Percentiles rank a stretch among this genome's conserved stretches.
phyloP scores from a whole-genome alignment of 768 basidiomycete genomes.

The Macrocybe gigantea region DNA sequence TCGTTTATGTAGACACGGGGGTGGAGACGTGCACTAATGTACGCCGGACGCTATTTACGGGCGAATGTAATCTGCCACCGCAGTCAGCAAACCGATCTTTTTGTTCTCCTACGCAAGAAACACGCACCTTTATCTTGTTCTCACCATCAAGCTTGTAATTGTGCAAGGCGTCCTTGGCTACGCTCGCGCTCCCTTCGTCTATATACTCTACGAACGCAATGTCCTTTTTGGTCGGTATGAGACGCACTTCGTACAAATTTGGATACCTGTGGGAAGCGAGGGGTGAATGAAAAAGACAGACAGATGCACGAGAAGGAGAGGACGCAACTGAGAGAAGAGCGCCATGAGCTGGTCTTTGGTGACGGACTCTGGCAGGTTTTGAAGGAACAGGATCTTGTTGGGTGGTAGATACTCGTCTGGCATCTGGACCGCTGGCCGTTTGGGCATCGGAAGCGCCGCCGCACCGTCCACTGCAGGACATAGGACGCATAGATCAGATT shows the following conservation, averaged over 20 bases:
- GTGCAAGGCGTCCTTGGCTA: constrained; percentile 94
- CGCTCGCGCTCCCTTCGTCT: constrained; percentile 87
- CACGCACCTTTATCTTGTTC: constrained; percentile 89
- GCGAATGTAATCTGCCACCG: too few relatives aligned
- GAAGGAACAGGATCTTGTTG: constrained; percentile 97
- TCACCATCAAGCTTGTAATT: constrained; percentile 97
- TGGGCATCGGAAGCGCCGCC: constrained; percentile 57
- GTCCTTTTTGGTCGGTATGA: constrained; percentile 94
- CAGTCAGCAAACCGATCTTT: too few relatives aligned
- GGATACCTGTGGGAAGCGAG: constrained; percentile 60
- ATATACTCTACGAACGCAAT: constrained; percentile 98
- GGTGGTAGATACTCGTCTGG: constrained; percentile 99
- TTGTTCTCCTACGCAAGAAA: too few relatives aligned
- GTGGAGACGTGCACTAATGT: too few relatives aligned
- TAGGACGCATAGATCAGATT: constrained; percentile 5
- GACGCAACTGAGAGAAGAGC: constrained; percentile 77
- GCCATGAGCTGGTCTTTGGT: constrained; percentile 89
- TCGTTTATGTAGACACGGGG: too few relatives aligned
- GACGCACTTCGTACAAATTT: constrained; percentile 94
- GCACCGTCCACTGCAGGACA: constrained; percentile 57
- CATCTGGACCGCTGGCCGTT: constrained; percentile 89
- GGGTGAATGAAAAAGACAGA: background rate
- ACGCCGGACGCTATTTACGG: too few relatives aligned
- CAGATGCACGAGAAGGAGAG: background rate
- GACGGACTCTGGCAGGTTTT: constrained; percentile 91